Evolutionary conservation across 2,329 filamentous ascomycete species (phyloP), one percentile per base, ranked within the genome.

Genomic region (Coniochaeta sp.): DNA sequence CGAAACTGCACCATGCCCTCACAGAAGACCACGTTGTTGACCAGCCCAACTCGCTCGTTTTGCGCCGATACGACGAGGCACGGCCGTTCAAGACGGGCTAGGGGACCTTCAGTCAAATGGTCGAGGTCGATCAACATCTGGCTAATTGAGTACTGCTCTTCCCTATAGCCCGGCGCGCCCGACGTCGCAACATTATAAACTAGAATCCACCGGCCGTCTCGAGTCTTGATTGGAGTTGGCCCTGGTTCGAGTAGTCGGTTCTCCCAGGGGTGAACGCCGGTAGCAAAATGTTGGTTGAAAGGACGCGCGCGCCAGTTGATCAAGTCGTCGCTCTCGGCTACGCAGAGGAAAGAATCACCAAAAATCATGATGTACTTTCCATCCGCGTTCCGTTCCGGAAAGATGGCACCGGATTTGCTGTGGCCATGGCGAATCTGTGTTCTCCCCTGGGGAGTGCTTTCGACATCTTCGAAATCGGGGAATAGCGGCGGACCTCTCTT

Each of bases 401-500:
- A 46, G 40, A 46, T 46, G 18, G 22, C 40, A n/a, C 40, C 40
- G 18, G 40, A 20, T 22, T 46, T 46, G 22, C 7, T 46, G 40
- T 46, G 40, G 14, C 40, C 40, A 7, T 12, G 40, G 18, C 52
- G 46, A n/a, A 53, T 49, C 13, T 24, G 52, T 8, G 35, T 24
- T n/a, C 45, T 32, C 26, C 52, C 52, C 27, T 49, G 8, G 13
- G 18, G 42, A 24, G 35, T 31, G 4, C 26, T 22, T 45, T 51
- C 49, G 42, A 60, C 52, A 18, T 59, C 54, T 10, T 53, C 52
- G 27, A 59, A 28, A 40, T 60, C 52, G 1, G 62, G 63, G 8
- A 66, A 57, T 10, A 65, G 55, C 5, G 62, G 61, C 10, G 57
- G 56, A 33, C 62, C 57, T 6, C 30, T 32, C 26, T 69, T 70